Evolutionary conservation across 2,329 filamentous ascomycete species (phyloP), one percentile per base, ranked within the genome.

Genomic region (Sporothrix mexicana): DNA sequence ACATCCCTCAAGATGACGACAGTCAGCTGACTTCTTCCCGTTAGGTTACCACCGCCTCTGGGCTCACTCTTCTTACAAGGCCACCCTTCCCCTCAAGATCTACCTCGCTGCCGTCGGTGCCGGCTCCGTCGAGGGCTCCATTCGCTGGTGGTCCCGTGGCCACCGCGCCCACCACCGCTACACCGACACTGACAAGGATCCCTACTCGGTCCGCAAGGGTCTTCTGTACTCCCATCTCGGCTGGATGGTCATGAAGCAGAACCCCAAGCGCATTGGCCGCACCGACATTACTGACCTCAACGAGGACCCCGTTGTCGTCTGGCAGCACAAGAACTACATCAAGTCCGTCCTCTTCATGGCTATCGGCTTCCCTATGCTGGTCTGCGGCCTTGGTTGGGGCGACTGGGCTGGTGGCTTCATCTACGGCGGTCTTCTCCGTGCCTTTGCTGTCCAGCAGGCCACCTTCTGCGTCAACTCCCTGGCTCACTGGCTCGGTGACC

Each of bases 211-310:
- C 78, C 91, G 93, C 84, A 97, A 97, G 87, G 93, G 93, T 77
- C 87, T 96, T 68, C 83, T 94, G 77, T 95, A 95, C 88, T 94
- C 89, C 70, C 92, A 94, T 84, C 85, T 97, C 73, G 93, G 93
- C 78, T 97, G 93, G 93, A 96, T 97, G 93, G 83, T 97, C 79
- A 90, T 97, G 88, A 95, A 95, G 87, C 93, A 97, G 85, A 95
- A 97, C 85, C 93, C 93, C 76, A 95, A 95, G 88, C 88, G 92
- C 75, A 93, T 94, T 78, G 94, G 94, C 79, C 92, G 93, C 75
- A 95, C 93, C 82, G 93, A 97, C 78, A 96, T 97, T 79, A 91
- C 92, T 78, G 94, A 97, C 79, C 85, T 97, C 77, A 96, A 96
- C 84, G 92, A 95, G 81, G 93, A 96, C 79, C 86, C 91, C 68